phyloP scores from a whole-genome alignment of 352 stramenopile species.

The Blastocystis sp. region DNA sequence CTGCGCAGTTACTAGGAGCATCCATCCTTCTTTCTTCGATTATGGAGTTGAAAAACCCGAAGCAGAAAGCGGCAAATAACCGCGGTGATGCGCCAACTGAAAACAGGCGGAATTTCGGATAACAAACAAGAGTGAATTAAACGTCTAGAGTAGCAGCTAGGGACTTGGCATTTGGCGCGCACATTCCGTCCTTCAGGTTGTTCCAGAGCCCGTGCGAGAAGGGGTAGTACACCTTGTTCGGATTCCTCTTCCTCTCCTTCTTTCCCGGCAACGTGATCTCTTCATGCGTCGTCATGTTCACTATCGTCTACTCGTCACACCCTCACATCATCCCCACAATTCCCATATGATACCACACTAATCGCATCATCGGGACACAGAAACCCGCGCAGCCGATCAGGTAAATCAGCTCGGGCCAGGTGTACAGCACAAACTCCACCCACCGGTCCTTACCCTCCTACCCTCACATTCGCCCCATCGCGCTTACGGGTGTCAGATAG shows the following conservation, averaged over 20 bases:
- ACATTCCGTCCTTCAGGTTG: constrained; percentile 31
- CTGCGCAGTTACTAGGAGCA: constrained; percentile 20
- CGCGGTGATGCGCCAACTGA: neutral
- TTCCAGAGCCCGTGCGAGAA: constrained; percentile 26
- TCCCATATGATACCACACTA: constrained; percentile 29
- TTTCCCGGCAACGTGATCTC: constrained; percentile 24
- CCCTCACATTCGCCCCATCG: neutral
- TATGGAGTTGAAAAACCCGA: neutral
- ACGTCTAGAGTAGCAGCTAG: constrained; percentile 33
- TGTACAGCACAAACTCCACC: constrained; percentile 2
- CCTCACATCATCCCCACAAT: neutral
- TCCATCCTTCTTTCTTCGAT: constrained; percentile 18
- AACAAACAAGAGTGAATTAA: constrained; percentile 21
- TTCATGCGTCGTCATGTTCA: constrained; percentile 63
- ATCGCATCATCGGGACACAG: constrained; percentile 18
- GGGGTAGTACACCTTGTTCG: constrained; percentile 40
- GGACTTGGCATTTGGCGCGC: neutral
- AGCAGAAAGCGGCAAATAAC: neutral
- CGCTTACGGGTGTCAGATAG: neutral
- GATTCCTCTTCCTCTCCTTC: constrained; percentile 29
- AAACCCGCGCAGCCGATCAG: constrained; percentile 45
- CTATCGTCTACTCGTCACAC: constrained; percentile 14
- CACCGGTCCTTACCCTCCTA: neutral
- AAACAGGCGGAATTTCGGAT: constrained; percentile 15
- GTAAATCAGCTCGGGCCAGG: constrained; percentile 54